Base-by-base conservation (phyloP, 495 filamentous ascomycete genomes). In the Lophium mytilinum region DNA sequence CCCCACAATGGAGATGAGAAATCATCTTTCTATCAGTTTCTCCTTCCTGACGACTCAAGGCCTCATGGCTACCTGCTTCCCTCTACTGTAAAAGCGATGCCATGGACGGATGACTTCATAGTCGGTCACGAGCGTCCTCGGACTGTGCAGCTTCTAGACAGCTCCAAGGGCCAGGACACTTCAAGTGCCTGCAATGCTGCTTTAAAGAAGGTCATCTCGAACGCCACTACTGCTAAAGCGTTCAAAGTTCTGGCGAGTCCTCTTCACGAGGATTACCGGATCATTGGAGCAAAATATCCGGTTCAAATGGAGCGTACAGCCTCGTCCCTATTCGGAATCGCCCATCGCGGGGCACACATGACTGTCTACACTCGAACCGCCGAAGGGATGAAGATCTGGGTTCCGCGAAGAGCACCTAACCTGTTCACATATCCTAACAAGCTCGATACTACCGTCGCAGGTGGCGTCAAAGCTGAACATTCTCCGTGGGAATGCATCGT, bases 401-500 rank as follows among this genome's bases (percentile, higher is more conserved):
- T 94, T 0, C 90, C 93, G 6, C 76, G 87, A 47, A 75, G 93
- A 10, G 78, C 89, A 18, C 75, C 73, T 40, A 80, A 70, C 36
- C 97, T 97, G 74, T 79, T 87, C 60, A 96, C 90, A 0, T 97
- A 90, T 62, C 83, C 85, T 3, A 77, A 84, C 9, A 88, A 95
- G 82, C 72, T 97, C 47, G 93, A 99, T 69, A 99, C 97, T 66
- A 87, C 88, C 1, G 94, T 95, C 4, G 93, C 91, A 0, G 93
- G 93, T 4, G 93, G 93, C 0, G 84, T 97, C 65, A 80, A 84
- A 61, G 85, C 88, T 0, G 83, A 83, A 18, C 89, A 96, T 67
- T 76, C 73, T 14, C 81, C 83, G 1, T 83, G 87, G 51, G 88
- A 90, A 61, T 88, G 85, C 71, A 72, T 96, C 37, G 75, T 96